Conservation (phyloP, 176 grass and related monocot species). For the Carex pumila region DNA sequence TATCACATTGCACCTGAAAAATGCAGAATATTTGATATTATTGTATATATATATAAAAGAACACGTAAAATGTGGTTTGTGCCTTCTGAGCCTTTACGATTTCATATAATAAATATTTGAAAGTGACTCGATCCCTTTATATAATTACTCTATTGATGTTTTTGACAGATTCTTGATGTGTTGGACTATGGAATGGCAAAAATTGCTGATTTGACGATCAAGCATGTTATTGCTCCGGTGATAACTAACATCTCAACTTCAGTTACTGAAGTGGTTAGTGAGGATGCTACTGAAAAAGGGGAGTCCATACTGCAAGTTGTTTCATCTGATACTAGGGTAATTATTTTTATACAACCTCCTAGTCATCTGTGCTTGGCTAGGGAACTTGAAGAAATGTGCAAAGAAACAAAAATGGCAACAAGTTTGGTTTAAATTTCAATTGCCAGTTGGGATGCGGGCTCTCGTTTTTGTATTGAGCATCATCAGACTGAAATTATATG, state of each 20-base stretch:
- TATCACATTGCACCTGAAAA: neutral
- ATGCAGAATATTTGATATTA: neutral
- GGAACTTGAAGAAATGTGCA: neutral
- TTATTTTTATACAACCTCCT: neutral
- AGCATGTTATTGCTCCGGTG: slow-evolving; percentile 59
- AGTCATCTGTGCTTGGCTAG: neutral
- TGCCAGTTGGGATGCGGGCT: neutral
- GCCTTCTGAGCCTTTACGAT: neutral
- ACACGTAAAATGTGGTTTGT: neutral
- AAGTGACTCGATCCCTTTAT: neutral
- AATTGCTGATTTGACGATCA: slow-evolving; percentile 64
- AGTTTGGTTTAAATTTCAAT: neutral
- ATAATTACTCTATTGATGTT: slow-evolving; percentile 14
- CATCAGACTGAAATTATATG: neutral
- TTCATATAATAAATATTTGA: neutral
- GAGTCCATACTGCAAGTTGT: slow-evolving; percentile 37
- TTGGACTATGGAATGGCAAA: slow-evolving; percentile 87
- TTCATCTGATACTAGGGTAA: slow-evolving; percentile 54
- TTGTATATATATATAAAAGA: neutral
- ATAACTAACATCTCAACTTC: slow-evolving; percentile 42
- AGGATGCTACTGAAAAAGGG: slow-evolving; percentile 24
- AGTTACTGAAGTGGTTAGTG: slow-evolving; percentile 44
- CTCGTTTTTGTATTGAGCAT: neutral
- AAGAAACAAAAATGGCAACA: neutral
- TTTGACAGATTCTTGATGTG: slow-evolving; percentile 51